Conservation (phyloP, 2,329 filamentous ascomycete species). For the Chaetomiaceae sp. region DNA sequence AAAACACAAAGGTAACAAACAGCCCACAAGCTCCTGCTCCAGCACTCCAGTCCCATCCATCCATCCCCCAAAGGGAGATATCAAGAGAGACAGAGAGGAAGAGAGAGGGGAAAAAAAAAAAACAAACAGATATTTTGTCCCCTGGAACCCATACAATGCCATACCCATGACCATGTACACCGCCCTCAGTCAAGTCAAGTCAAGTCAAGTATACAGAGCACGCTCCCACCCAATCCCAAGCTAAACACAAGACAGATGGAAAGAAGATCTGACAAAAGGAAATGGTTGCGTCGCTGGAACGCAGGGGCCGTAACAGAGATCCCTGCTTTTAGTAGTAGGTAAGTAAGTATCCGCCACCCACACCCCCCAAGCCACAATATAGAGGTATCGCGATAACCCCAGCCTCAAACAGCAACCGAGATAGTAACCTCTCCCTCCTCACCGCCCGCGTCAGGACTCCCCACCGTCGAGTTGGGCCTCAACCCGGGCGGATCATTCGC, state of each 20-base stretch:
- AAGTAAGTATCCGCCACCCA: too few species aligned
- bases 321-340: background rate
- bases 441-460: slow-evolving; percentile 15
- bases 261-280: too few species aligned
- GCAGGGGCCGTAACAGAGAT: background rate
- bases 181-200: too few species aligned
- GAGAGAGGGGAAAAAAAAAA: background rate
- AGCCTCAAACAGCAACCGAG: slow-evolving; percentile 3
- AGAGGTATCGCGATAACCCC: too few species aligned
- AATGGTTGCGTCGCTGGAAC: background rate
- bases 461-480: slow-evolving; percentile 38
- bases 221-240: slow-evolving; percentile 7
- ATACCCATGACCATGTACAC: slow-evolving; percentile 24
- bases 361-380: too few species aligned
- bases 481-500: slow-evolving; percentile 46
- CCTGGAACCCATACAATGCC: slow-evolving; percentile 29
- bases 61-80: slow-evolving; percentile 25
- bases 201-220: slow-evolving; percentile 35
- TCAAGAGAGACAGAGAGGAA: background rate
- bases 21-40: background rate
- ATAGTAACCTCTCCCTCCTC: slow-evolving; percentile 11
- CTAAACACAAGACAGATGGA: background rate
- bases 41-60: slow-evolving; percentile 18
- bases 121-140: slow-evolving; percentile 23
- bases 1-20: background rate